Conservation (phyloP, 805 yeast species). For the Wickerhamomyces canadensis region DNA sequence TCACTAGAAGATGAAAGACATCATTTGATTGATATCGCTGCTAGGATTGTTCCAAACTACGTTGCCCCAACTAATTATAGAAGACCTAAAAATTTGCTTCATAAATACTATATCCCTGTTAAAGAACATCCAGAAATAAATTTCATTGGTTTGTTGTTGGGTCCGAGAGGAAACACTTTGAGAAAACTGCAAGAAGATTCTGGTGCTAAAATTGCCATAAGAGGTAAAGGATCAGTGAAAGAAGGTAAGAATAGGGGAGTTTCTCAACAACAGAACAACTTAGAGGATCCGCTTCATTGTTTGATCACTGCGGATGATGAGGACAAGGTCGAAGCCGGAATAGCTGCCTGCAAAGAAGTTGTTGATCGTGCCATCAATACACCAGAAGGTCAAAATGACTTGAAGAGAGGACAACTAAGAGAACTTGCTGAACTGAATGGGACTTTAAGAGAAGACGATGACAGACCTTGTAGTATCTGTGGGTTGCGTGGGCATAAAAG, state of each 20-base stretch:
- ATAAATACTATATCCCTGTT: conserved; percentile 81
- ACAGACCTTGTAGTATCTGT: conserved; percentile 57
- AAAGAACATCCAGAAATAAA: conserved; percentile 87
- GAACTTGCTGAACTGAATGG: conserved; percentile 94
- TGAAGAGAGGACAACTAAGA: conserved; percentile 84
- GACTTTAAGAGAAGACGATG: conserved; percentile 78
- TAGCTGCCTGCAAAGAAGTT: conserved; percentile 65
- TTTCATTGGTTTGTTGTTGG: conserved; percentile 84
- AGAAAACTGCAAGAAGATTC: conserved; percentile 75
- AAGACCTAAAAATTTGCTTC: conserved; percentile 65
- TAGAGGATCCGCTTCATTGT: conserved; percentile 86
- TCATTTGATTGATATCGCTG: conserved; percentile 67
- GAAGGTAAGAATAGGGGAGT: conserved; percentile 65
- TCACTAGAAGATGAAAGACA: conserved; percentile 76
- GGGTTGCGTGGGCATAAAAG: conserved; percentile 62
- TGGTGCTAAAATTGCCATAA: conserved; percentile 83
- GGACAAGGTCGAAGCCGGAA: conserved; percentile 70
- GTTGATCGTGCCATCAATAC: conserved; percentile 79
- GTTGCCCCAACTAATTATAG: conserved; percentile 75
- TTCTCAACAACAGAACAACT: conserved; percentile 36
- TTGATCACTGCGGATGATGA: conserved; percentile 77
- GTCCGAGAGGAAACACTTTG: conserved; percentile 93
- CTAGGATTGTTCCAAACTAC: conserved; percentile 67
- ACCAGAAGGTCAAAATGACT: conserved; percentile 90
- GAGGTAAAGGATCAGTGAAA: conserved; percentile 95